These are phyloP conservation scores for Massarina eburnea DNA, from an alignment of 2,329 filamentous ascomycete species.

Conservation along the genomic window DNA sequence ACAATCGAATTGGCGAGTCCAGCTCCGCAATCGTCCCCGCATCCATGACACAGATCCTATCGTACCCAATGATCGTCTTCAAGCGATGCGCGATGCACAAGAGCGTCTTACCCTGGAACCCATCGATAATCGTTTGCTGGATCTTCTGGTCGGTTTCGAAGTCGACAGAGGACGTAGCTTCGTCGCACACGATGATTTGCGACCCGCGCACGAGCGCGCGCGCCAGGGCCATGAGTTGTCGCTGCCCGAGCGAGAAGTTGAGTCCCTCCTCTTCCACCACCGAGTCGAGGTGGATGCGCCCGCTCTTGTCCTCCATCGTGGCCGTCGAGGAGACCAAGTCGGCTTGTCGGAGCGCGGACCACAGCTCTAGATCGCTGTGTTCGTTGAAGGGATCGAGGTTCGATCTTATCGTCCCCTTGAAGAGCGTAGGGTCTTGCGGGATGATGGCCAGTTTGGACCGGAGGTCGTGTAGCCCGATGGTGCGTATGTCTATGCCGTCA, in stretches of 20 bases:
- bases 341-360: constrained; percentile 75
- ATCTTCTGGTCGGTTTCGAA: constrained; percentile 98
- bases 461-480: constrained; percentile 72
- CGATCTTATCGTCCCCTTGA: constrained; percentile 75
- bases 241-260: constrained; percentile 93
- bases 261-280: constrained; percentile 90
- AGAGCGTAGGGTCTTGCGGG: constrained; percentile 81
- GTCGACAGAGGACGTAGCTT: constrained; percentile 90
- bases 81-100: constrained; percentile 90
- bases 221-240: constrained; percentile 92
- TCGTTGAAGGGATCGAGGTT: constrained; percentile 82
- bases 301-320: constrained; percentile 48
- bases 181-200: constrained; percentile 95
- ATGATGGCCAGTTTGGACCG: constrained; percentile 79
- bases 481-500: constrained; percentile 63
- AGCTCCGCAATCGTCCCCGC: constrained; percentile 84
- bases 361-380: constrained; percentile 75
- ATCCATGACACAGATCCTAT: constrained; percentile 97
- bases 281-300: constrained; percentile 78
- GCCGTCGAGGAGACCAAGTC: constrained; percentile 63
- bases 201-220: constrained; percentile 84
- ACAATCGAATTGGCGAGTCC: constrained; percentile 73
- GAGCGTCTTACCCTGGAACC: constrained; percentile 82
- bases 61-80: constrained; percentile 89
- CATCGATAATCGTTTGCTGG: constrained; percentile 80